Base-by-base conservation (phyloP, 768 basidiomycete genomes). In the Boletus reticuloceps region DNA sequence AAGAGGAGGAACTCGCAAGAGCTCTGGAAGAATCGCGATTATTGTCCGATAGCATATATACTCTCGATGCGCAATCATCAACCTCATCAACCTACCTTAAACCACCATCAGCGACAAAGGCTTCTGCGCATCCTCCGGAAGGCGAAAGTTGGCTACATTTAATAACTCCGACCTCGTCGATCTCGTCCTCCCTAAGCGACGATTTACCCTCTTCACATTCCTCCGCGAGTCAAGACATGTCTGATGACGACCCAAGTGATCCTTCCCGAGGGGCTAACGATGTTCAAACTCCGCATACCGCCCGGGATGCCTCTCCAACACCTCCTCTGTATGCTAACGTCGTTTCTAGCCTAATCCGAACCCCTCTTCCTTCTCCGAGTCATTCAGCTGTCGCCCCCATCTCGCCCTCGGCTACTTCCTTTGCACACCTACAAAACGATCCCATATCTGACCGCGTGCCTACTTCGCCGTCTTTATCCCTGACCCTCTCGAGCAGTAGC, bases 1-100 rank as follows among this genome's bases (percentile, higher is more conserved):
- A 91, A 64, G 86, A 89, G 54, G 82, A 83, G 31, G 85, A 89
- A 41, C 72, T 91, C 14, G 81, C 81, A 20, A 76, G 76, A 57
- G 89, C 88, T 0, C 60, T 91, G 54, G 77, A 82, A 59, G 79
- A 79, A 55, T 87, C 85, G 2, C 70, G 71, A n/a, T 40, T 71
- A 17, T 42, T 58, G 47, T 53, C 66, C 22, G 40, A 12, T 34
- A 46, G 7, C 45, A 20, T 48, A 17, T 66, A 63, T 39, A 14
- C 50, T 29, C 11, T 61, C 40, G 54, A 62, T 9, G 53, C 54
- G 2, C 50, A 19, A 6, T 50, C 53, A 5, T 27, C 50, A 10
- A 53, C 62, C 32, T 44, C 55, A 29, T 55, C 47, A 6, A 36
- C 52, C 8, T 59, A 59, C 2, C 57, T 45, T 25, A 45, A 36